Percentiles rank a stretch among this genome's conserved stretches.
Evolutionary conservation across 2,329 filamentous ascomycete species (phyloP).

Genomic region (Aspergillus caelatus): DNA sequence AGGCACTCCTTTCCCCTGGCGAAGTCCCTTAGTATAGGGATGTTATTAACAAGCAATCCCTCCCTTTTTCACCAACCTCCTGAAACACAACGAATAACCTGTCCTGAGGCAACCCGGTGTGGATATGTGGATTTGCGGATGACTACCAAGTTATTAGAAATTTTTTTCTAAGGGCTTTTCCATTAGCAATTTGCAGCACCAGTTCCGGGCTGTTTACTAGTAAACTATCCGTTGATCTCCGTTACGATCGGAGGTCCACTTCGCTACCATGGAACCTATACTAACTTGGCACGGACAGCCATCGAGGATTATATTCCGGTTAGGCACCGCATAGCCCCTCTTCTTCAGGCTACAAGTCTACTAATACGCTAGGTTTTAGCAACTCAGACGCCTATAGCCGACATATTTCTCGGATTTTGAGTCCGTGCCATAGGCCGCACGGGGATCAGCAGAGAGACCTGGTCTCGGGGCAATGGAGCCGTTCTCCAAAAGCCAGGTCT

Average conservation of each 20-base stretch:
- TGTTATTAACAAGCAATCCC: not conserved
- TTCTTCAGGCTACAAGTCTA: not conserved
- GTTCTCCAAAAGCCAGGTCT: not conserved
- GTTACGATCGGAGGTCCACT: not conserved
- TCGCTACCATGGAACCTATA: not conserved
- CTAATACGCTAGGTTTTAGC: not conserved
- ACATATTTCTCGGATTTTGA: not conserved
- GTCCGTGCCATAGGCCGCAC: not conserved
- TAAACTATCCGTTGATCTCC: not conserved
- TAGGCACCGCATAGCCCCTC: not conserved
- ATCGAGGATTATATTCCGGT: not conserved
- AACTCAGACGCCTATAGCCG: not conserved
- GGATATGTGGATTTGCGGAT: not conserved
- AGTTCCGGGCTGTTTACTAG: too few relatives aligned
- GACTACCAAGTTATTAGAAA: not conserved
- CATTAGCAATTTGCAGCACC: not conserved
- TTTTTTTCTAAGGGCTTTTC: too few relatives aligned
- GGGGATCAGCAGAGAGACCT: not conserved
- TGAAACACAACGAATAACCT: not conserved
- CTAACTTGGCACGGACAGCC: not conserved
- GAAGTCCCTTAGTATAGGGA: not conserved
- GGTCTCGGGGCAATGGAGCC: not conserved
- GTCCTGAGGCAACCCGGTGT: not conserved
- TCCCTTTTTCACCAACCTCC: not conserved
- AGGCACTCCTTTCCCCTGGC: not conserved